Base-by-base conservation (phyloP, 2,329 filamentous ascomycete genomes). In the Leptographium flavum region DNA sequence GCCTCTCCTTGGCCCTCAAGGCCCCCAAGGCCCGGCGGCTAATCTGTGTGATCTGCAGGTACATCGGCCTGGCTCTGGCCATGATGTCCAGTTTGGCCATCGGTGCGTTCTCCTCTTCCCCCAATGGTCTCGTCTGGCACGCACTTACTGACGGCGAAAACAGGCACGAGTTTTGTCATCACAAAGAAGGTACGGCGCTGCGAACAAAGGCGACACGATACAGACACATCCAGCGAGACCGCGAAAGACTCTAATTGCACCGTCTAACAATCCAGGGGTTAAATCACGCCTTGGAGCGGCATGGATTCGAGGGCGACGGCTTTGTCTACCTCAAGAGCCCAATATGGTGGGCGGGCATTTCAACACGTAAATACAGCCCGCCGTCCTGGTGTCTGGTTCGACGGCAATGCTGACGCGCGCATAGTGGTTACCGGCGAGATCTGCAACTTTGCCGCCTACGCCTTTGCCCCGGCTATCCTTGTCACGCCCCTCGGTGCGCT, bases 371-470 rank as follows among this genome's bases (percentile, higher is more conserved):
- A 81, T 51, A 5, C 22, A 10, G 17, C 22, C 25, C 27, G 14
- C 11, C 14, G 11, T 21, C 13, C n/a, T 2, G 13, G 19, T 41
- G 17, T 41, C 39, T 27, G 4, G 19, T 23, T 3, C 28, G 42
- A 35, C 45, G 49, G 42, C 27, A 37, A 42, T 41, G 19, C 46
- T 50, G 32, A 46, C 48, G 17, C 19, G 35, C 10, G 42, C 45
- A 45, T 56, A 94, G 87, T 98, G 76, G 83, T 87, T 49, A 66
- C 93, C 38, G 92, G 92, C 58, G 92, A 98, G 66, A 70, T 95
- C 47, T 93, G 87, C 66, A 98, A 98, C 64, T 98, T 98, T 61
- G 88, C 88, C 42, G 92, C 92, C 50, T 98, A 98, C 61, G 92
- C 92, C 8, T 98, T 96, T 65, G 92, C 92, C 53, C 92, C 92